These are phyloP conservation scores for Panellus pusillus DNA, from an alignment of 768 basidiomycete genomes.

Conservation along the genomic window DNA sequence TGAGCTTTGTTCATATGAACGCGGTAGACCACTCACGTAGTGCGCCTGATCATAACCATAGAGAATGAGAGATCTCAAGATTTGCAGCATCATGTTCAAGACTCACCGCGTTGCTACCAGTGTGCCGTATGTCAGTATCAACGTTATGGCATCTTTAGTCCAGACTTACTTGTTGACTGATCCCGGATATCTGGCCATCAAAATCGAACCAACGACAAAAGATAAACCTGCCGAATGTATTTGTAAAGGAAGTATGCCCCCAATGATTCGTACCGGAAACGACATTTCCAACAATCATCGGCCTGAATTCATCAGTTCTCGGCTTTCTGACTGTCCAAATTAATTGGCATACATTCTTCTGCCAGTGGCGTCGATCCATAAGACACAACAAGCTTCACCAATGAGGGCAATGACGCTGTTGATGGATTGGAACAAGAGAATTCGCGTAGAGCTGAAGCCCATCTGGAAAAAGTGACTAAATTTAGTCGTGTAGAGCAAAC, in stretches of 20 bases:
- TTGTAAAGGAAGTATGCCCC: no score
- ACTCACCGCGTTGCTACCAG: constrained; percentile 35
- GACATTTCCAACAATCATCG: constrained; percentile 43
- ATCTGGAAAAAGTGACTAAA: constrained; percentile 27
- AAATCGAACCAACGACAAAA: constrained; percentile 43
- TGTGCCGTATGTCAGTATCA: constrained; percentile 8
- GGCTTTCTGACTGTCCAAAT: no score
- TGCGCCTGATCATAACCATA: constrained; percentile 30
- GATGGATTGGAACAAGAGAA: constrained; percentile 54
- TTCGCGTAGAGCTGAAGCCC: constrained; percentile 44
- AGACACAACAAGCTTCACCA: constrained; percentile 45
- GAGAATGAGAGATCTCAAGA: not conserved
- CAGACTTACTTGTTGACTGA: constrained; percentile 40
- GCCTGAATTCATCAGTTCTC: constrained; percentile 9
- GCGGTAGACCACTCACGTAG: constrained; percentile 30
- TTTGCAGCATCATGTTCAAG: not conserved
- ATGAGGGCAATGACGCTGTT: constrained; percentile 55
- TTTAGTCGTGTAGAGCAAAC: not conserved
- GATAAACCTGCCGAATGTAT: constrained; percentile 28
- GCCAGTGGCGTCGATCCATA: constrained; percentile 45
- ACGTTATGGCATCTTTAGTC: not conserved
- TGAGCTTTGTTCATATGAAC: not conserved
- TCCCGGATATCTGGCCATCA: constrained; percentile 45
- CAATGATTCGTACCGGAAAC: constrained; percentile 27
- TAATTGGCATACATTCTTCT: constrained; percentile 24